phyloP scores from a whole-genome alignment of 441 rosid genomes.

The Adansonia gregorii region DNA sequence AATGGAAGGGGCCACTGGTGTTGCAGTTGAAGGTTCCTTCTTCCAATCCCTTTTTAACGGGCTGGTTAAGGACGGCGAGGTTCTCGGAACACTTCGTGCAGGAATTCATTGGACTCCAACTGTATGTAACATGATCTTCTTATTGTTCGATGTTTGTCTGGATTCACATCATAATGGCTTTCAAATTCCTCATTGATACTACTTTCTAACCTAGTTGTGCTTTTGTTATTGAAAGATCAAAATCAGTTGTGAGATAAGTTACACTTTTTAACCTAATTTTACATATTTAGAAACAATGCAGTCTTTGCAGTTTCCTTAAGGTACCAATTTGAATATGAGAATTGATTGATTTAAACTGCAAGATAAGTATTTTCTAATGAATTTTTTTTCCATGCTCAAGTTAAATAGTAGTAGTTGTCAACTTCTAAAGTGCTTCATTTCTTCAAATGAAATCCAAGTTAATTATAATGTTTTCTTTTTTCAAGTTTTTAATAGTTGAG shows the following conservation, averaged over 20 bases:
- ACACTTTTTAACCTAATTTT: constrained; percentile 4
- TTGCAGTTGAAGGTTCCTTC: constrained; percentile 80
- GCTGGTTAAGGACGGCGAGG: constrained; percentile 74
- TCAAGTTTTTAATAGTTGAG: constrained; percentile 25
- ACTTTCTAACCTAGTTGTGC: constrained; percentile 11
- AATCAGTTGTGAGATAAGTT: background rate
- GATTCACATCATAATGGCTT: background rate
- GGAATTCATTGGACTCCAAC: constrained; percentile 96
- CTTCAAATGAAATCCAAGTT: constrained; percentile 11
- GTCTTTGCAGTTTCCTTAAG: constrained; percentile 2
- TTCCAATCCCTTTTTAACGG: constrained; percentile 87
- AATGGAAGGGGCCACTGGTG: constrained; percentile 91
- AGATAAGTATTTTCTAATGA: background rate
- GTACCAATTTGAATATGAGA: background rate
- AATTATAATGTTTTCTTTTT: constrained; percentile 11
- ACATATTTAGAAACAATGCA: background rate
- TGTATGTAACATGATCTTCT: constrained; percentile 52
- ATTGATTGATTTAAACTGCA: constrained; percentile 8
- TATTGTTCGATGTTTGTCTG: constrained; percentile 13
- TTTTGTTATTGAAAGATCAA: background rate
- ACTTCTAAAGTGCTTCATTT: background rate
- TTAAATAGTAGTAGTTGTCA: background rate
- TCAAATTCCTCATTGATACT: background rate
- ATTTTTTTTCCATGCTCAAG: background rate
- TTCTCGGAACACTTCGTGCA: constrained; percentile 94